phyloP scores from a whole-genome alignment of 352 stramenopile genomes.

The Phytophthora palmivora region DNA sequence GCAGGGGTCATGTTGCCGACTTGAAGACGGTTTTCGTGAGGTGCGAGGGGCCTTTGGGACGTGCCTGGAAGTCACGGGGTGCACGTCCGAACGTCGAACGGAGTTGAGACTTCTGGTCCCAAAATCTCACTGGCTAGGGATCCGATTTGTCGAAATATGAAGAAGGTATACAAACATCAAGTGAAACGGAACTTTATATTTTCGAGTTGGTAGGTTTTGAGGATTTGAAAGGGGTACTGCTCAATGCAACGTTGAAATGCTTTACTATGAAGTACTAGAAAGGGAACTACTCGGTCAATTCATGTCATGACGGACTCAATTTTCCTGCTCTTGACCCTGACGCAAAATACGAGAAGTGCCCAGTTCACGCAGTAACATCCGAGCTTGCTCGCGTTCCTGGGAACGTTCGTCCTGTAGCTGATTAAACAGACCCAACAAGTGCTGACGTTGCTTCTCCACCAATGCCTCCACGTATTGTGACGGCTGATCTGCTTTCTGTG shows the following conservation, averaged over 20 bases:
- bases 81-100: neutral
- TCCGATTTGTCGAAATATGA: conserved; percentile 30
- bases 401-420: conserved; percentile 44
- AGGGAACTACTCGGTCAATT: conserved; percentile 19
- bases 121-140: conserved; percentile 36
- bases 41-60: neutral
- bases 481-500: conserved; percentile 34
- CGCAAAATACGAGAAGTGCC: conserved; percentile 20
- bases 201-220: conserved; percentile 2
- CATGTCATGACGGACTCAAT: conserved; percentile 10
- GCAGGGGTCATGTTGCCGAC: conserved; percentile 14
- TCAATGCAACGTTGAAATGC: conserved; percentile 42
- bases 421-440: conserved; percentile 45
- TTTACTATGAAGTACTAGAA: conserved; percentile 22
- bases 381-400: conserved; percentile 43
- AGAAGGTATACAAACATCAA: conserved; percentile 15
- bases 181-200: conserved; percentile 15
- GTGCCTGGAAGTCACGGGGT: neutral
- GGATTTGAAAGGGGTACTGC: conserved; percentile 14
- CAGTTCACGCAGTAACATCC: conserved; percentile 38
- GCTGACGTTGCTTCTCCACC: conserved; percentile 48
- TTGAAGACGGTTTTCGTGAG: neutral
- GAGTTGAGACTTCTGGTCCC: neutral
- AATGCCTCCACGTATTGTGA: conserved; percentile 39
- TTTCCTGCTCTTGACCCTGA: conserved; percentile 32